phyloP scores from a whole-genome alignment of 371 early-diverging fungal genomes.

The Mucor racemosus region DNA sequence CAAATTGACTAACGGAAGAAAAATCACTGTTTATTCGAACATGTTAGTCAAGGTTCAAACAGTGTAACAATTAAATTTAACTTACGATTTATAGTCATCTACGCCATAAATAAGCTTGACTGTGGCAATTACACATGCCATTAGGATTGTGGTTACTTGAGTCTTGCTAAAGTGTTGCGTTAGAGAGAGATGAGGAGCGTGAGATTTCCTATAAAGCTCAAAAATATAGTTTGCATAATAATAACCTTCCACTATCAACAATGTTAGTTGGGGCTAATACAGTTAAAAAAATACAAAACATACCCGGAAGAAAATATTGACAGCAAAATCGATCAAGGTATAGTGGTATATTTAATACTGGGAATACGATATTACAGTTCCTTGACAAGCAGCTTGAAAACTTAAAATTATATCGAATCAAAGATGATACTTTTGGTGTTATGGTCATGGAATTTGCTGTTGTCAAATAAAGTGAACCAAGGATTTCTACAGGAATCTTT shows the following conservation, averaged over 20 bases:
- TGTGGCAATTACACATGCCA: slow-evolving; percentile 24
- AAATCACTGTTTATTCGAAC: neutral
- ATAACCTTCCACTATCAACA: slow-evolving; percentile 30
- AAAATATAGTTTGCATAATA: slow-evolving; percentile 19
- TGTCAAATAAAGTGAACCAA: neutral
- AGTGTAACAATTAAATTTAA: neutral
- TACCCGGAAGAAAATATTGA: slow-evolving; percentile 39
- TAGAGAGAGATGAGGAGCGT: too few relatives aligned
- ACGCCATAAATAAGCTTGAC: slow-evolving; percentile 29
- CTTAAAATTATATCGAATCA: neutral
- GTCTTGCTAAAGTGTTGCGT: neutral
- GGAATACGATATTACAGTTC: slow-evolving; percentile 14
- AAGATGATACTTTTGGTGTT: neutral
- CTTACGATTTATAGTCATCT: slow-evolving; percentile 22
- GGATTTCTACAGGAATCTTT: slow-evolving; percentile 10
- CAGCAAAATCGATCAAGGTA: slow-evolving; percentile 29
- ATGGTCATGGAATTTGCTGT: slow-evolving; percentile 2
- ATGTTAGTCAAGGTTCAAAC: neutral
- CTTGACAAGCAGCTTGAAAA: neutral
- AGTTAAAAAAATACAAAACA: neutral
- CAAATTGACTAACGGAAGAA: neutral
- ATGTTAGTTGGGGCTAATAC: neutral
- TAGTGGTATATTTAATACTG: slow-evolving; percentile 26
- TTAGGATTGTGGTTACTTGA: neutral
- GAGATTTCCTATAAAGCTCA: neutral